phyloP scores from a whole-genome alignment of 345 rosid genomes.

The Isatis tinctoria region DNA sequence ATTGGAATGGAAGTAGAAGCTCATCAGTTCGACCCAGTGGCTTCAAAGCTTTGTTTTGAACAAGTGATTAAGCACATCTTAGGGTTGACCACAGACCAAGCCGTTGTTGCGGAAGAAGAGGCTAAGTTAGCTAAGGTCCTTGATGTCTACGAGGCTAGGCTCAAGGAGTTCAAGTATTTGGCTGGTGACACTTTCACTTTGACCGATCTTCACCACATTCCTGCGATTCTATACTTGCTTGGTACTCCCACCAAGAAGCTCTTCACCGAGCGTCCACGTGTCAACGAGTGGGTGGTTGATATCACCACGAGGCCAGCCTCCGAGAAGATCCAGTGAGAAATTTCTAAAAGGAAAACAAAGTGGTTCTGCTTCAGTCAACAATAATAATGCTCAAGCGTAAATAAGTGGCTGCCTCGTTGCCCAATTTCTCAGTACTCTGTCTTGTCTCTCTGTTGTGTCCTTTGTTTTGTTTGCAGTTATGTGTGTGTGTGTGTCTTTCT shows the following conservation, averaged over 20 bases:
- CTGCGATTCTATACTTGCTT: slow-evolving; percentile 38
- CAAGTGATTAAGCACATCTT: no score
- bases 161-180: slow-evolving; percentile 56
- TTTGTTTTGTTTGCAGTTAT: neutral
- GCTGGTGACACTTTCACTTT: slow-evolving; percentile 59
- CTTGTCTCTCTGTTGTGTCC: neutral
- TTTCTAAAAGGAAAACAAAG: neutral
- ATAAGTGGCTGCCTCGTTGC: slow-evolving; percentile 23
- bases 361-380: slow-evolving; percentile 17
- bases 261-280: slow-evolving; percentile 45
- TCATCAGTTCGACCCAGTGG: slow-evolving; percentile 55
- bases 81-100: slow-evolving; percentile 48
- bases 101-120: slow-evolving; percentile 52
- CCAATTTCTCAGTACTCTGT: slow-evolving; percentile 17
- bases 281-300: slow-evolving; percentile 49
- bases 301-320: slow-evolving; percentile 64
- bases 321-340: slow-evolving; percentile 42
- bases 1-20: slow-evolving; percentile 76
- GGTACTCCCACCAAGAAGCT: slow-evolving; percentile 43
- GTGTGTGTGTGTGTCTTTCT: neutral
- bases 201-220: slow-evolving; percentile 76
- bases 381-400: slow-evolving; percentile 10
- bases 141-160: slow-evolving; percentile 61
- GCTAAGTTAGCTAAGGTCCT: slow-evolving; percentile 47
- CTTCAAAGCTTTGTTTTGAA: slow-evolving; percentile 63